Conservation (phyloP, 2,329 filamentous ascomycete species). For the Penicillium janthinellum region DNA sequence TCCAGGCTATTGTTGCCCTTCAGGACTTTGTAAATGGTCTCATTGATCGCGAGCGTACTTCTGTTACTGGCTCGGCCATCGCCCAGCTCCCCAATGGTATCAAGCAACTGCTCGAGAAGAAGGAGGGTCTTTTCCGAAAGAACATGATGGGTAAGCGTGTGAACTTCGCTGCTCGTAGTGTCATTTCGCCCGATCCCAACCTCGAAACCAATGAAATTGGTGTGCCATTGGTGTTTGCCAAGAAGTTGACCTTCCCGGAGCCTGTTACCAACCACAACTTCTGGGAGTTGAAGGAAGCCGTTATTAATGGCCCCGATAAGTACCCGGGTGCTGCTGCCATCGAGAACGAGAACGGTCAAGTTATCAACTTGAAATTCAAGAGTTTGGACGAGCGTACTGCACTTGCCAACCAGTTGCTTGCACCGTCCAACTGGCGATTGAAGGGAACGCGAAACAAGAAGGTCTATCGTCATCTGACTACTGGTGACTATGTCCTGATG, state of each 20-base stretch:
- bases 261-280: conserved; percentile 98
- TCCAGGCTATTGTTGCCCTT: conserved; percentile 78
- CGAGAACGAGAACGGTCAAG: conserved; percentile 91
- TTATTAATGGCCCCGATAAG: conserved; percentile 89
- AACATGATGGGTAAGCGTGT: conserved; percentile 99
- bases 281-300: conserved; percentile 90
- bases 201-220: conserved; percentile 99
- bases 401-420: conserved; percentile 88
- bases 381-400: conserved; percentile 84
- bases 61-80: conserved; percentile 74
- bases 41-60: conserved; percentile 86
- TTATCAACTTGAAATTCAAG: conserved; percentile 85
- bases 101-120: conserved; percentile 97
- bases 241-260: conserved; percentile 93
- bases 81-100: conserved; percentile 87
- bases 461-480: conserved; percentile 92
- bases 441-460: conserved; percentile 88
- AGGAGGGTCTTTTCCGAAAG: conserved; percentile 96
- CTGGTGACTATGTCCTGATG: conserved; percentile 97
- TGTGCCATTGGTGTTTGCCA: conserved; percentile 96
- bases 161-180: conserved; percentile 94
- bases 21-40: conserved; percentile 92
- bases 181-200: conserved; percentile 97
- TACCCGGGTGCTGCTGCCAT: conserved; percentile 95
- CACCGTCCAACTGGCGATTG: conserved; percentile 73